Conservation (phyloP, 2,329 filamentous ascomycete species). For the Tolypocladium ophioglossoides region DNA sequence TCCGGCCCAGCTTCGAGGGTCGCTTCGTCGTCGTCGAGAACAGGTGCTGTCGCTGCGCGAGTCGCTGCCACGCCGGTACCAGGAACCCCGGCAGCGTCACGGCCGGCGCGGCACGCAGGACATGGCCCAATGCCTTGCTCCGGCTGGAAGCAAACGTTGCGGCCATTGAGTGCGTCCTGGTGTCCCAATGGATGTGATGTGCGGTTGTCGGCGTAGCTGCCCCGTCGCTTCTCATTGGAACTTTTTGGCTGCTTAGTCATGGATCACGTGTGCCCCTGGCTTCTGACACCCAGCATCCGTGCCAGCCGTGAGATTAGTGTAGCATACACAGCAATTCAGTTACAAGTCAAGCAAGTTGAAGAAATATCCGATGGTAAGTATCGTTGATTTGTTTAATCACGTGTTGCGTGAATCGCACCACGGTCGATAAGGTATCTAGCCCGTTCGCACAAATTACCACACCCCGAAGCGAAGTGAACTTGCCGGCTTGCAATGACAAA, state of each 20-base stretch:
- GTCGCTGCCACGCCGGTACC: slow-evolving; percentile 54
- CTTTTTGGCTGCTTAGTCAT: slow-evolving; percentile 11
- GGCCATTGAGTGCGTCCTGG: slow-evolving; percentile 18
- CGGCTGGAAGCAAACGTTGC: slow-evolving; percentile 56
- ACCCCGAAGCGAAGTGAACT: slow-evolving; percentile 20
- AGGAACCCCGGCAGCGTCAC: slow-evolving; percentile 61
- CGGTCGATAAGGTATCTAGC: slow-evolving; percentile 4
- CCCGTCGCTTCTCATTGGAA: background rate
- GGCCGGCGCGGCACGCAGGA: slow-evolving; percentile 35
- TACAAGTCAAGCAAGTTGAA: background rate
- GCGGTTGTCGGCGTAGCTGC: background rate
- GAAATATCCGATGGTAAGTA: background rate
- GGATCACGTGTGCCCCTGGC: slow-evolving; percentile 2
- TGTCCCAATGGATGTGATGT: slow-evolving; percentile 2
- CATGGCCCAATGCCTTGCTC: slow-evolving; percentile 48
- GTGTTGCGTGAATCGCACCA: background rate
- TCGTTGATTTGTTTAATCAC: background rate
- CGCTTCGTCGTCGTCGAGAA: slow-evolving; percentile 64
- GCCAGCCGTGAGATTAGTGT: background rate
- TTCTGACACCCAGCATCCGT: background rate
- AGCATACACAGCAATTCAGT: background rate
- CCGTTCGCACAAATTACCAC: slow-evolving; percentile 8
- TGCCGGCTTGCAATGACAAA: slow-evolving; percentile 10
- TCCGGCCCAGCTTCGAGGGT: slow-evolving; percentile 76
- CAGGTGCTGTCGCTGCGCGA: slow-evolving; percentile 22